Evolutionary conservation across 768 basidiomycete species (phyloP).

Genomic region (Imleria badia): DNA sequence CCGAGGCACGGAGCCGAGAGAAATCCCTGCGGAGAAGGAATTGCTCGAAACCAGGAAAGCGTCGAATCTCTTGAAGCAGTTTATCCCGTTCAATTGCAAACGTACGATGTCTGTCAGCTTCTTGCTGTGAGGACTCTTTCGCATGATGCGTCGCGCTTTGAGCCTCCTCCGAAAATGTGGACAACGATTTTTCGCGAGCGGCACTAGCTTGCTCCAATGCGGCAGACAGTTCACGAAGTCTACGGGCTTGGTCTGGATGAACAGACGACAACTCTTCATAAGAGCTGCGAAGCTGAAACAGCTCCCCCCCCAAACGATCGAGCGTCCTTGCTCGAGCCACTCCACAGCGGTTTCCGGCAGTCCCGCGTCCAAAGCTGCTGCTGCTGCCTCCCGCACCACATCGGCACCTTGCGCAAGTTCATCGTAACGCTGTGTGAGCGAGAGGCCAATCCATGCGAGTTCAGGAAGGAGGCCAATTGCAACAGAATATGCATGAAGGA

Average conservation of each 20-base stretch:
- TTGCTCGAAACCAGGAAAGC: no score
- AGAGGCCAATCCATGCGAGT: conserved; percentile 14
- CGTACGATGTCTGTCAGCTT: no score
- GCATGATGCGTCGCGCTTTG: no score
- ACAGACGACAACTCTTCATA: background rate
- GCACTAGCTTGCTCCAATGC: background rate
- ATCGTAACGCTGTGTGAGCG: conserved; percentile 16
- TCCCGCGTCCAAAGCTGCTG: conserved; percentile 14
- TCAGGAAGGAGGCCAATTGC: conserved; percentile 22
- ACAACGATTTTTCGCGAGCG: background rate
- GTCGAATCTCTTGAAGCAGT: no score
- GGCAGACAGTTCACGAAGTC: no score
- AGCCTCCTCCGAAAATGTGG: no score
- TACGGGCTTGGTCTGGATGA: background rate
- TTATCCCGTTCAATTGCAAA: no score
- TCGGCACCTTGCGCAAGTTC: conserved; percentile 7
- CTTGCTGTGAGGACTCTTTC: no score
- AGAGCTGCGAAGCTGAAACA: conserved; percentile 14
- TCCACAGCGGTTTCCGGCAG: conserved; percentile 5
- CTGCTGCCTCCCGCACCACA: conserved; percentile 23
- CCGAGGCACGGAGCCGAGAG: no score
- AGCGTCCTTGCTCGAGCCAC: conserved; percentile 19
- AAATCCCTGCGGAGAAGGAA: no score
- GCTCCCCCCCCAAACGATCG: conserved; percentile 16
- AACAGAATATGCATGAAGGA: conserved; percentile 16